Evolutionary conservation across 2,329 filamentous ascomycete species (phyloP).

Genomic region (Didymella glomerata): DNA sequence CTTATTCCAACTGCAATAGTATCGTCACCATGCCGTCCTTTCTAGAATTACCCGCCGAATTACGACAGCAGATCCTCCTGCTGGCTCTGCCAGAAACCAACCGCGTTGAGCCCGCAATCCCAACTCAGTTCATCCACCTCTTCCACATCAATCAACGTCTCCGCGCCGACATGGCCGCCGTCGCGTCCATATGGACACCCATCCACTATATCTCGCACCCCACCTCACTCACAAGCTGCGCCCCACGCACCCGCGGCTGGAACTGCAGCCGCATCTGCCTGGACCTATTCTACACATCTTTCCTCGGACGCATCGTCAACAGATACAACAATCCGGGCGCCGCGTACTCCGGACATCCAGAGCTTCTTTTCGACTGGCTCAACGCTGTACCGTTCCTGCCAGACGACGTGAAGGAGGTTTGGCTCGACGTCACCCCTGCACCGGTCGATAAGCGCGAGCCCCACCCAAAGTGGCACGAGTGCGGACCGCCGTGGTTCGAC

Average conservation of each 20-base stretch:
- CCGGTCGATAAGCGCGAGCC: neutral
- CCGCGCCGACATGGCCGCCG: neutral
- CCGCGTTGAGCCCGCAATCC: neutral
- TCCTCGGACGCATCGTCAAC: neutral
- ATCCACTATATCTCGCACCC: slow-evolving; percentile 4
- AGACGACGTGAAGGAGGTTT: neutral
- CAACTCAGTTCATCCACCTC: neutral
- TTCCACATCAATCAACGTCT: slow-evolving; percentile 6
- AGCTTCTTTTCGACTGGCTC: neutral
- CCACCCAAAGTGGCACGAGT: neutral
- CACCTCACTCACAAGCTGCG: neutral
- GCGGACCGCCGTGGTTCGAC: neutral
- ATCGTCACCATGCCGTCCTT: neutral
- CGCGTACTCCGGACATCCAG: neutral
- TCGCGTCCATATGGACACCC: neutral
- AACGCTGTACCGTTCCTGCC: slow-evolving; percentile 3
- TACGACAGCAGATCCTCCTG: slow-evolving; percentile 10
- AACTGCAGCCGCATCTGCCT: slow-evolving; percentile 6
- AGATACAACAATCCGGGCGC: neutral
- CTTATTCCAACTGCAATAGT: neutral
- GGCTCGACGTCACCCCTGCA: slow-evolving; percentile 11
- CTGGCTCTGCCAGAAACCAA: slow-evolving; percentile 1
- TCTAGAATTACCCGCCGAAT: neutral
- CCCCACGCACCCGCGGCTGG: slow-evolving; percentile 4
- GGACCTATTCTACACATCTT: slow-evolving; percentile 5